Conservation (phyloP, 208 protist genomes). For the Trypanosoma mega region DNA sequence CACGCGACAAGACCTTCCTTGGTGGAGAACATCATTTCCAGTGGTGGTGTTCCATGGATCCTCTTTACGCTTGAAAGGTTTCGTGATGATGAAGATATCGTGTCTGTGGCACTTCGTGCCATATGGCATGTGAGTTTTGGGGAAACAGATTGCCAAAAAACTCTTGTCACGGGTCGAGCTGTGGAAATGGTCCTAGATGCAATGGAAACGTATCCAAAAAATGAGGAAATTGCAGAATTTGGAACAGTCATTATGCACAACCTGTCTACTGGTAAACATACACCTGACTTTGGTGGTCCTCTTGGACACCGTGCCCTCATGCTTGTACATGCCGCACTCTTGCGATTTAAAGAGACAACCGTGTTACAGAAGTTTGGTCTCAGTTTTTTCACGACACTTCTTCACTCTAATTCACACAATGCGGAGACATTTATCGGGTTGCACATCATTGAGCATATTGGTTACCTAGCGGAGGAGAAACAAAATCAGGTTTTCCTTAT, state of each 20-base stretch:
- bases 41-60: slow-evolving; percentile 61
- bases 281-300: slow-evolving; percentile 37
- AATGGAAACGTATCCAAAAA: slow-evolving; percentile 61
- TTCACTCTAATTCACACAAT: slow-evolving; percentile 38
- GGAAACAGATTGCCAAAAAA: slow-evolving; percentile 32
- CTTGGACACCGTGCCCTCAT: slow-evolving; percentile 40
- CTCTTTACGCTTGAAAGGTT: slow-evolving; percentile 56
- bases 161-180: slow-evolving; percentile 50
- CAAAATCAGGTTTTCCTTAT: slow-evolving; percentile 80
- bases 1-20: slow-evolving; percentile 44
- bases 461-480: slow-evolving; percentile 48
- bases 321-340: slow-evolving; percentile 50
- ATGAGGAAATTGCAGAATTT: slow-evolving; percentile 68
- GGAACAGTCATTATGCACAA: slow-evolving; percentile 78
- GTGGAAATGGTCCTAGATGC: slow-evolving; percentile 46
- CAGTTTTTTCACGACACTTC: slow-evolving; percentile 62
- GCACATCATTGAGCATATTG: slow-evolving; percentile 58
- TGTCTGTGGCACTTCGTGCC: slow-evolving; percentile 52
- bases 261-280: slow-evolving; percentile 37
- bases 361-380: slow-evolving; percentile 88
- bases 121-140: slow-evolving; percentile 85
- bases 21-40: slow-evolving; percentile 47
- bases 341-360: slow-evolving; percentile 49
- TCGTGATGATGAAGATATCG: slow-evolving; percentile 52
- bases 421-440: slow-evolving; percentile 50